Percentiles rank a stretch among this genome's conserved stretches.
Conservation (phyloP, 305 asterid species). For the Ajuga reptans region DNA sequence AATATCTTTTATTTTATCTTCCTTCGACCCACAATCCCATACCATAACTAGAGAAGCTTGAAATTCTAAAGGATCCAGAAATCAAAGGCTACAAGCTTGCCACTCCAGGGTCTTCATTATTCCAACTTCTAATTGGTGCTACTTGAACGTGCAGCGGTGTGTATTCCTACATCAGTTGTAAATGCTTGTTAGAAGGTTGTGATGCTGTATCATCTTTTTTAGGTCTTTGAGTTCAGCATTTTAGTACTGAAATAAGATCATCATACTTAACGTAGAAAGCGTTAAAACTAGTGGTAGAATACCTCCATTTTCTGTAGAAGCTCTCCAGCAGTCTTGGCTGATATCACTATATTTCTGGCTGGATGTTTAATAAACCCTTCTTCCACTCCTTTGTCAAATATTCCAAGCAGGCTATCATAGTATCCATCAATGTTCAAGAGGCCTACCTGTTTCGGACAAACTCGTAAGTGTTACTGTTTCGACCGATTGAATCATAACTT, state of each 20-base stretch:
- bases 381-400: constrained; percentile 61
- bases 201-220: too few species aligned
- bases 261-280: not conserved
- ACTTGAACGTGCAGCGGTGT: constrained; percentile 35
- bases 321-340: constrained; percentile 48
- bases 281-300: not conserved
- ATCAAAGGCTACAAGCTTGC: constrained; percentile 24
- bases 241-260: not conserved
- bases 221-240: not conserved
- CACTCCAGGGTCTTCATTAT: constrained; percentile 17
- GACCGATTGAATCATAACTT: too few species aligned
- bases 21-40: not conserved
- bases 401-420: constrained; percentile 48
- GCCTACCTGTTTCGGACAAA: constrained; percentile 41
- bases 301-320: constrained; percentile 60
- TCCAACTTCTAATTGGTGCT: constrained; percentile 37
- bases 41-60: constrained; percentile 12
- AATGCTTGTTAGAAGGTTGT: not conserved
- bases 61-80: not conserved
- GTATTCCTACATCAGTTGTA: constrained; percentile 36
- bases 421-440: constrained; percentile 58
- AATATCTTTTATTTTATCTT: not conserved
- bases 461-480: not conserved
- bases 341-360: constrained; percentile 48
- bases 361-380: constrained; percentile 55